phyloP scores from a whole-genome alignment of 352 stramenopile species.

The Pythium catenulatum region DNA sequence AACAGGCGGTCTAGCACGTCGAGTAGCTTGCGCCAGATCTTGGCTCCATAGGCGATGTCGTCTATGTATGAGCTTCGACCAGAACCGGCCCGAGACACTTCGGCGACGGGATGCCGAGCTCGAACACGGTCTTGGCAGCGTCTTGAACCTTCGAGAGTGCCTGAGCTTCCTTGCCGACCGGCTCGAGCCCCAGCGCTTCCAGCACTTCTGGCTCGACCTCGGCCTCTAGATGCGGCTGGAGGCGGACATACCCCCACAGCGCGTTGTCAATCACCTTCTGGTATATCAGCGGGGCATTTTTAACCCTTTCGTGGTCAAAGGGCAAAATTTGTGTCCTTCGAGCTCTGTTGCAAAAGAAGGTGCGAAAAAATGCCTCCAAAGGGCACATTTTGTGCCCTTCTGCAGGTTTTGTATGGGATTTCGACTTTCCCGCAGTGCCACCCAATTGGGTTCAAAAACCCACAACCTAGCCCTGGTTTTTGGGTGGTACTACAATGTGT shows the following conservation, averaged over 20 bases:
- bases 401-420: too few relatives aligned
- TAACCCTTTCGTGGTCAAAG: too few relatives aligned
- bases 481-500: too few relatives aligned
- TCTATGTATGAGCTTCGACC: slow-evolving; percentile 31
- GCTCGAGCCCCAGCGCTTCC: not conserved
- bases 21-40: not conserved
- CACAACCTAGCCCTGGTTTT: too few relatives aligned
- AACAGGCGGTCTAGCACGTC: slow-evolving; percentile 22
- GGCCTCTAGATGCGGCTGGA: not conserved
- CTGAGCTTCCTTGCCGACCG: not conserved
- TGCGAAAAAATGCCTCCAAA: too few relatives aligned
- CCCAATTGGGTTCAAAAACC: too few relatives aligned
- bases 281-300: slow-evolving; percentile 49
- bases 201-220: slow-evolving; percentile 34
- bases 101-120: slow-evolving; percentile 15
- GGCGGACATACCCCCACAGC: slow-evolving; percentile 26
- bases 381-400: too few relatives aligned
- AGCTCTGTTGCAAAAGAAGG: too few relatives aligned
- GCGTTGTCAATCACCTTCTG: slow-evolving; percentile 47
- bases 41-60: slow-evolving; percentile 15
- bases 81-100: not conserved
- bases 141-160: not conserved
- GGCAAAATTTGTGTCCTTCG: too few relatives aligned
- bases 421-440: too few relatives aligned
- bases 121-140: slow-evolving; percentile 29